These are phyloP conservation scores for Nitzschia putrida DNA, from an alignment of 108 stramenopile genomes.

Conservation along the genomic window DNA sequence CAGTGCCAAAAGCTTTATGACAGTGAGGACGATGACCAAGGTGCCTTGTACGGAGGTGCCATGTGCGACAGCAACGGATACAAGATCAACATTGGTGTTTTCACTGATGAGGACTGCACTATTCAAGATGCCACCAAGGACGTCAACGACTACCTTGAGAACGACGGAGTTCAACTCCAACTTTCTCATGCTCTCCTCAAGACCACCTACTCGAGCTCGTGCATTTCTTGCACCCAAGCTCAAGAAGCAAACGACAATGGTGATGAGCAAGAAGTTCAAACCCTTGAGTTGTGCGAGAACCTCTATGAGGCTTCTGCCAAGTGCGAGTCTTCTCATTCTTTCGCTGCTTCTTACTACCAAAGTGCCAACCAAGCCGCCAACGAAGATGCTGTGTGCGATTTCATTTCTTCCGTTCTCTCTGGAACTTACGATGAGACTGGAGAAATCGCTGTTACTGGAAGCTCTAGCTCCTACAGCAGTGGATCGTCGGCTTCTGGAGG, in stretches of 20 bases:
- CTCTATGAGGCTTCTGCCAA: conserved; percentile 81
- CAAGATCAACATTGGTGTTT: conserved; percentile 89
- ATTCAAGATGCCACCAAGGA: conserved; percentile 56
- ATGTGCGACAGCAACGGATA: conserved; percentile 65
- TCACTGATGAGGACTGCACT: conserved; percentile 73
- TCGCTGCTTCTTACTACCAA: conserved; percentile 52
- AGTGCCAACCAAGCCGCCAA: conserved; percentile 72
- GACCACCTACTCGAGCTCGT: conserved; percentile 64
- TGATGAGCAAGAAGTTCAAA: conserved; percentile 41
- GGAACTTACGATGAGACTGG: conserved; percentile 60
- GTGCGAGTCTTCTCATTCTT: conserved; percentile 81
- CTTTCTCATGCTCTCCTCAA: conserved; percentile 84
- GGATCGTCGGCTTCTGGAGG: conserved; percentile 67
- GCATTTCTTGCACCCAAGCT: conserved; percentile 63
- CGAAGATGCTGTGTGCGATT: conserved; percentile 77
- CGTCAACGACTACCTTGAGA: conserved; percentile 70
- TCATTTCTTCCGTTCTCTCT: conserved; percentile 46
- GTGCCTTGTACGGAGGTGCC: conserved; percentile 71
- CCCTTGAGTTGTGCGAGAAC: conserved; percentile 66
- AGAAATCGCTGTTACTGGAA: conserved; percentile 58
- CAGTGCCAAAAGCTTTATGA: conserved; percentile 70
- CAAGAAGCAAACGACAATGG: conserved; percentile 31
- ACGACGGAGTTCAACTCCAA: conserved; percentile 55
- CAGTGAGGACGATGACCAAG: conserved; percentile 57
- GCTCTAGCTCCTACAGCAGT: conserved; percentile 41